phyloP scores from a whole-genome alignment of 2,329 filamentous ascomycete genomes.

The Stemphylium lycopersici region DNA sequence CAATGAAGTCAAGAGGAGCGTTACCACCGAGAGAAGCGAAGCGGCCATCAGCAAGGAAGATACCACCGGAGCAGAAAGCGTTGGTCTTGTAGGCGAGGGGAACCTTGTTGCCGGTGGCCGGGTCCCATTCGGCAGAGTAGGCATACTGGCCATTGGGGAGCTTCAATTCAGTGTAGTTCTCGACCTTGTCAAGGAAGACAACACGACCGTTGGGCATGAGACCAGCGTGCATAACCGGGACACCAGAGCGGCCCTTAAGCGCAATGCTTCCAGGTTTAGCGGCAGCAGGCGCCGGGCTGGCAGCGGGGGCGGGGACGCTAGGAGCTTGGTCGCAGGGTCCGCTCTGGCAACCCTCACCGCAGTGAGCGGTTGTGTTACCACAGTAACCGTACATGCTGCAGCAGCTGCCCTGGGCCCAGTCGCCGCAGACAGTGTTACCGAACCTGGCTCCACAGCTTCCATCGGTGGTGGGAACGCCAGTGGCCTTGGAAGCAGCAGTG shows the following conservation, averaged over 20 bases:
- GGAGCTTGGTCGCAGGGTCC: conserved; percentile 57
- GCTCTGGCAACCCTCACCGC: conserved; percentile 61
- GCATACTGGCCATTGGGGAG: conserved; percentile 62
- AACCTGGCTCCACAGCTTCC: conserved; percentile 61
- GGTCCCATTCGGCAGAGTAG: conserved; percentile 66
- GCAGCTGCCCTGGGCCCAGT: conserved; percentile 60
- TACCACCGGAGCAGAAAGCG: conserved; percentile 66
- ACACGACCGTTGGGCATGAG: conserved; percentile 65
- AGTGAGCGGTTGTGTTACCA: conserved; percentile 57
- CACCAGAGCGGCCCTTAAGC: conserved; percentile 62
- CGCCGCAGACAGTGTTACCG: conserved; percentile 57
- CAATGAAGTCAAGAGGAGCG: conserved; percentile 60
- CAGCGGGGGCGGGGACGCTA: conserved; percentile 48
- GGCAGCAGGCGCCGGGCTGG: conserved; percentile 55
- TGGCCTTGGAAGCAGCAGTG: conserved; percentile 20
- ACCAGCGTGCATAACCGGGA: conserved; percentile 68
- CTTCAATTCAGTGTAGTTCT: conserved; percentile 65
- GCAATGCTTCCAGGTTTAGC: conserved; percentile 55
- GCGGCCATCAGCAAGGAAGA: conserved; percentile 63
- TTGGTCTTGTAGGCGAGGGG: conserved; percentile 63
- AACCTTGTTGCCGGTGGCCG: conserved; percentile 54
- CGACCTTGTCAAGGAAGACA: conserved; percentile 67
- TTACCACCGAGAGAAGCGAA: conserved; percentile 65
- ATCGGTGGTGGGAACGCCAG: conserved; percentile 53
- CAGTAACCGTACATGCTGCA: conserved; percentile 66